phyloP scores from a whole-genome alignment of 2,329 filamentous ascomycete species.

The Stylonectria norvegica region DNA sequence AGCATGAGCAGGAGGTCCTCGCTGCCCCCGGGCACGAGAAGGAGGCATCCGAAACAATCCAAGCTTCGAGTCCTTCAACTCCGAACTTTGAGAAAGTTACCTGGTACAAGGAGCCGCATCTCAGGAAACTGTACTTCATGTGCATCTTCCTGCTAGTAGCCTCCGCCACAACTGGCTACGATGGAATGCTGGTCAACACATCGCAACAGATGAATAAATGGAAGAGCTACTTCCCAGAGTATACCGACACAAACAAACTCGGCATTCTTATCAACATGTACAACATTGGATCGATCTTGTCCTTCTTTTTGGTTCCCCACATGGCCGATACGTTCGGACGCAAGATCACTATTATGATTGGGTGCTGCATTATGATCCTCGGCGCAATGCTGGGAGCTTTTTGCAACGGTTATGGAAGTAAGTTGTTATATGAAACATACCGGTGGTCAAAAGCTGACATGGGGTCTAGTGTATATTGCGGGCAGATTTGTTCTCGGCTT shows the following conservation, averaged over 20 bases:
- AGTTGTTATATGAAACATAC: constrained; percentile 12
- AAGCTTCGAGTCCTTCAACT: constrained; percentile 38
- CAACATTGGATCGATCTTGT: constrained; percentile 44
- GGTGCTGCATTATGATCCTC: constrained; percentile 41
- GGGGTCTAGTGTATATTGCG: constrained; percentile 28
- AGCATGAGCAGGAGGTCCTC: no score
- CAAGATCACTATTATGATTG: constrained; percentile 37
- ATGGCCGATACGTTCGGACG: constrained; percentile 40
- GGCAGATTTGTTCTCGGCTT: constrained; percentile 49
- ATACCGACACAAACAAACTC: constrained; percentile 35
- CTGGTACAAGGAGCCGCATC: constrained; percentile 52
- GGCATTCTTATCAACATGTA: constrained; percentile 47
- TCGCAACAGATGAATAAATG: constrained; percentile 52
- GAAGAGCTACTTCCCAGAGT: constrained; percentile 45
- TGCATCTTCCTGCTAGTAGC: constrained; percentile 52
- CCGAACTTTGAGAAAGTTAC: constrained; percentile 50
- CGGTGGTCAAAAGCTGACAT: not conserved
- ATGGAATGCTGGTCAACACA: constrained; percentile 55
- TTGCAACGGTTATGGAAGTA: constrained; percentile 37
- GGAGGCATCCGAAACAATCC: not conserved
- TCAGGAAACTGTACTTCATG: constrained; percentile 52
- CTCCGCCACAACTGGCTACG: constrained; percentile 57
- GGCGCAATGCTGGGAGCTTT: constrained; percentile 39
- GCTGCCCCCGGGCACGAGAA: not conserved
- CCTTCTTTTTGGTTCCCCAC: constrained; percentile 42